Percentiles rank a stretch among this genome's conserved stretches.
Evolutionary conservation across 805 yeast genomes (phyloP).

Genomic region (Blastobotrys chiropterorum): DNA sequence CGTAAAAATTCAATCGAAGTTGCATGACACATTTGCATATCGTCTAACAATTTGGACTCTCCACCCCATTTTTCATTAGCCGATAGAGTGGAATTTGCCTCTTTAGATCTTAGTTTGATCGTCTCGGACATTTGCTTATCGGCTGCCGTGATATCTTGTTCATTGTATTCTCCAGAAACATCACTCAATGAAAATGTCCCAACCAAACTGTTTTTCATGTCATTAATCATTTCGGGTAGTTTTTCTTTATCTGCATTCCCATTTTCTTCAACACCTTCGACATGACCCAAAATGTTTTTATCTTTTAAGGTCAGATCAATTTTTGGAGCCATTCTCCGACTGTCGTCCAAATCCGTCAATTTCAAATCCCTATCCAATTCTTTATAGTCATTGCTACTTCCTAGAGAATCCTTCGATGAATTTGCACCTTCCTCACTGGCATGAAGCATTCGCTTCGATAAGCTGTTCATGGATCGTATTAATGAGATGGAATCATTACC

Average conservation of each 20-base stretch:
- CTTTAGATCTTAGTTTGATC: slow-evolving; percentile 14
- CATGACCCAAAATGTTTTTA: neutral
- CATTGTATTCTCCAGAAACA: neutral
- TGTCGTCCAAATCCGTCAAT: slow-evolving; percentile 9
- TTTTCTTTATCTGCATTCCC: neutral
- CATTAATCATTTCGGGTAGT: neutral
- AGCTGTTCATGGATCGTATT: slow-evolving; percentile 80
- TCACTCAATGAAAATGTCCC: slow-evolving; percentile 1
- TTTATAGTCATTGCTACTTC: neutral
- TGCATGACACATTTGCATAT: slow-evolving; percentile 55
- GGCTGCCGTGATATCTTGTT: slow-evolving; percentile 9
- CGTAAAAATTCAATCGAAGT: slow-evolving; percentile 69
- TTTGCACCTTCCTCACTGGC: neutral
- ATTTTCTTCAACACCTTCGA: neutral
- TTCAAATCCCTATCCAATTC: neutral
- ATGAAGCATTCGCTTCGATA: slow-evolving; percentile 71
- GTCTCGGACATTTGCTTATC: slow-evolving; percentile 12
- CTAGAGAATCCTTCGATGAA: neutral
- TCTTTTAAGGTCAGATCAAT: neutral
- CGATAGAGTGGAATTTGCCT: slow-evolving; percentile 7
- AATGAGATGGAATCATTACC: slow-evolving; percentile 67
- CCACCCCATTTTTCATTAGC: slow-evolving; percentile 9
- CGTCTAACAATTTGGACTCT: slow-evolving; percentile 38
- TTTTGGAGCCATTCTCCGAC: neutral
- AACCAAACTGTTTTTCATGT: neutral